These are phyloP conservation scores for Clonostachys rhizophaga DNA, from an alignment of 2,329 filamentous ascomycete species.

Conservation along the genomic window DNA sequence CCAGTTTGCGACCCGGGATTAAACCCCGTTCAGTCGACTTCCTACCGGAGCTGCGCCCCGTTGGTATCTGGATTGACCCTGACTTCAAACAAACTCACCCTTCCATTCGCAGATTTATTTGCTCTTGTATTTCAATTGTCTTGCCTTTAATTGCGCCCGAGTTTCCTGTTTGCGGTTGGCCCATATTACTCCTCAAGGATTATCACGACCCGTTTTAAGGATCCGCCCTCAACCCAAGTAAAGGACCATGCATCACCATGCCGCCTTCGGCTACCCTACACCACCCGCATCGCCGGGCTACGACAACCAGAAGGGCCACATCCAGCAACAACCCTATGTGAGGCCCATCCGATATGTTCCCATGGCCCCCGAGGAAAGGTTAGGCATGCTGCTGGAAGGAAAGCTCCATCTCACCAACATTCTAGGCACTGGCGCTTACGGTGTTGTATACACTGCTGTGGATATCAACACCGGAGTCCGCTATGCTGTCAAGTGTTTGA, in stretches of 20 bases:
- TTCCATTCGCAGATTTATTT: background rate
- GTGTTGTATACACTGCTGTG: constrained; percentile 87
- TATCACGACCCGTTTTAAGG: constrained; percentile 22
- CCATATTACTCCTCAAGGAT: constrained; percentile 13
- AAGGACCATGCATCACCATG: constrained; percentile 54
- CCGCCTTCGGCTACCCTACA: constrained; percentile 51
- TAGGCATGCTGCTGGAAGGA: constrained; percentile 79
- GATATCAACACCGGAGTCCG: constrained; percentile 75
- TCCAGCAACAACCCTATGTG: constrained; percentile 19
- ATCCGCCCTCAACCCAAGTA: background rate
- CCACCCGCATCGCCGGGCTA: constrained; percentile 53
- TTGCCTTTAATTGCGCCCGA: background rate
- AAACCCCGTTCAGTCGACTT: background rate
- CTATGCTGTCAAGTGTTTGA: constrained; percentile 96
- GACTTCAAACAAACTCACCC: background rate
- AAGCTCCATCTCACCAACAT: constrained; percentile 80
- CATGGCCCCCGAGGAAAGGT: constrained; percentile 72
- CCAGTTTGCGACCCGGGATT: constrained; percentile 2
- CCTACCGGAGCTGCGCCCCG: background rate
- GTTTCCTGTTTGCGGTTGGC: background rate
- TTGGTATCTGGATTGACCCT: background rate
- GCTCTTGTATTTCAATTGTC: background rate
- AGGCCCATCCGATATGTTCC: constrained; percentile 43
- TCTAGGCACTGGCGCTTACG: constrained; percentile 91
- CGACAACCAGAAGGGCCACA: constrained; percentile 40